Percentiles rank a stretch among this genome's conserved stretches.
These are phyloP conservation scores for Straminergon stramineum DNA, from an alignment of 225 moss, liverwort and hornwort genomes.

Conservation along the genomic window DNA sequence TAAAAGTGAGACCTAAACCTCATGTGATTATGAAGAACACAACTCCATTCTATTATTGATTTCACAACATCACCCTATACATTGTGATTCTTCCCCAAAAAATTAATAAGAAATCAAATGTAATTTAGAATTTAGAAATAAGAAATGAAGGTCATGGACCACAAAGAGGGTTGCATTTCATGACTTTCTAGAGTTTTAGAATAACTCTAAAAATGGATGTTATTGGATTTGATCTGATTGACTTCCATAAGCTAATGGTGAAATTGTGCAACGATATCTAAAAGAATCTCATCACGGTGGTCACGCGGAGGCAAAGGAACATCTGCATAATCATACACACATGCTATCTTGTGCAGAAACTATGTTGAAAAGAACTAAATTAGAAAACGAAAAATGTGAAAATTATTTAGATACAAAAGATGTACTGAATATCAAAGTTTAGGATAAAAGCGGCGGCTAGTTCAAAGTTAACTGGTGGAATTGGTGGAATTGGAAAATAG, in stretches of 20 bases:
- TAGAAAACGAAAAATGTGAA: neutral
- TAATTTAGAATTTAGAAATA: neutral
- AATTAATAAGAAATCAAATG: neutral
- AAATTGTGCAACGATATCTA: constrained; percentile 47
- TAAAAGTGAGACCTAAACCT: neutral
- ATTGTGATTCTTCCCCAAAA: neutral
- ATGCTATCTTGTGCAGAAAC: constrained; percentile 20
- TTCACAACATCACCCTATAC: neutral
- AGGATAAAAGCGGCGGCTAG: neutral
- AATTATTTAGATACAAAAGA: neutral
- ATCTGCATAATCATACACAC: constrained; percentile 40
- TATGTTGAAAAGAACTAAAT: neutral
- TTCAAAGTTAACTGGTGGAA: neutral
- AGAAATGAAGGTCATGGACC: neutral
- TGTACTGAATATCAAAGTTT: constrained; percentile 15
- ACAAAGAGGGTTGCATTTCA: neutral
- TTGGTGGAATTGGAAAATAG: too few species aligned
- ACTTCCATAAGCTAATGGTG: neutral
- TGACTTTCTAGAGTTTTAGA: neutral
- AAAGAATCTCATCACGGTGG: constrained; percentile 52
- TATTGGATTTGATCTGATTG: neutral
- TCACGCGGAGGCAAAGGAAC: constrained; percentile 51
- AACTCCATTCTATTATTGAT: neutral
- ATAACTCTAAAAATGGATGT: neutral
- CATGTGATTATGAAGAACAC: neutral